Evolutionary conservation across 805 yeast species (phyloP), one percentile per base, ranked within the genome.

Genomic region (Starmerella ratchasimensis): DNA sequence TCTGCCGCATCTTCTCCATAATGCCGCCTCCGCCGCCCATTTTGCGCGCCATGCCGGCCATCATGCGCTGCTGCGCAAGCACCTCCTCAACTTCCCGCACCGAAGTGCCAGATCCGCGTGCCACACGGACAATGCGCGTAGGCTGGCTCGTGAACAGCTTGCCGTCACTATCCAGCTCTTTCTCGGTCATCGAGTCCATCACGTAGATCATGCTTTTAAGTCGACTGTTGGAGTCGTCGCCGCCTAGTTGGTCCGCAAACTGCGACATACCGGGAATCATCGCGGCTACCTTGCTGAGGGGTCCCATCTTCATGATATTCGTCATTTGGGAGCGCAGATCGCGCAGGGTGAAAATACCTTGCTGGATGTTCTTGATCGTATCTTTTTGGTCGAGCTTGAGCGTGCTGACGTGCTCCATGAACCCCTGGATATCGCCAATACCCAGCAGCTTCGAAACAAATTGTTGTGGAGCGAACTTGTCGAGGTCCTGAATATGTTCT

Each of bases 251-350:
- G 36, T 69, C 74, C 71, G 88, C 77, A 68, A 88, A 68, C 48
- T 72, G 74, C 26, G 86, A 73, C 62, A 84, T 72, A 53, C 95
- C 90, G 0, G 98, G 98, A 42, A 88, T 75, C 96, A 88, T 88
- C 37, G 79, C 73, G 3, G 96, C 95, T 45, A 88, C 82, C 56
- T 90, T 86, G 18, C 93, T 76, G 37, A 88, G 62, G 3, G 97
- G 96, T 2, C 98, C 98, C 93, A 90, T 82, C 59, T 90, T 90
- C 72, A 88, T 67, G 50, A 90, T 80, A 48, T 86, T 88, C 57
- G 80, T 79, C 93, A 88, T 80, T 60, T 90, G 97, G 38, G 88
- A 80, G 52, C 90, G 86, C 61, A 88, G 73, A 60, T 90, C 97
- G 44, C 82, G 68, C 38, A 88, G 65, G 1, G 97, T 84, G 60